phyloP scores from a whole-genome alignment of 768 basidiomycete species.

The Lentinula aciculospora region DNA sequence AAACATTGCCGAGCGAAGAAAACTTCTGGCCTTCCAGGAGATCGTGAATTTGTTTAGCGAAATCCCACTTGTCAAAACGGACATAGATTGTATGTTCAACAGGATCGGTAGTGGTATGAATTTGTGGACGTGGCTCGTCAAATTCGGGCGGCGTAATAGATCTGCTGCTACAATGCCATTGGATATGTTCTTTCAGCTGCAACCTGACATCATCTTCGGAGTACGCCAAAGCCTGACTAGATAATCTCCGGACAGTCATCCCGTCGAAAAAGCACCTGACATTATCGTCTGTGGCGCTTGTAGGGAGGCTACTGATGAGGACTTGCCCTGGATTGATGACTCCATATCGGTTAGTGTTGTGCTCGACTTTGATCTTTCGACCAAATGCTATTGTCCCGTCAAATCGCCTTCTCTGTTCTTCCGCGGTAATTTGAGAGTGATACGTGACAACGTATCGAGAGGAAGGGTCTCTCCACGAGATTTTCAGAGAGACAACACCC shows the following conservation, averaged over 20 bases:
- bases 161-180: constrained; percentile 12
- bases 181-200: constrained; percentile 20
- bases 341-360: constrained; percentile 34
- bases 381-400: constrained; percentile 29
- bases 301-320: constrained; percentile 38
- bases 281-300: constrained; percentile 15
- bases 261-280: constrained; percentile 26
- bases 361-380: constrained; percentile 39
- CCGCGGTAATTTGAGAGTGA: constrained; percentile 22
- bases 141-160: constrained; percentile 21
- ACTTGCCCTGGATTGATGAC: constrained; percentile 27
- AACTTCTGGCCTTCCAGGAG: constrained; percentile 27
- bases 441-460: constrained; percentile 40
- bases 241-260: constrained; percentile 17
- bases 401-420: constrained; percentile 28
- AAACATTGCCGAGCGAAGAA: constrained; percentile 22
- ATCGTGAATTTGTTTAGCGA: constrained; percentile 33
- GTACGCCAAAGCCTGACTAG: constrained; percentile 6
- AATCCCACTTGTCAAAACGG: constrained; percentile 44
- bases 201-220: constrained; percentile 12
- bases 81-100: constrained; percentile 23
- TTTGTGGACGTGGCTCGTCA: constrained; percentile 2
- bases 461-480: constrained; percentile 51
- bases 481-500: constrained; percentile 33
- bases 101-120: constrained; percentile 11